Evolutionary conservation across 1,139 yeast genomes (phyloP), one percentile per base, ranked within the genome.

Genomic region (Debaryomyces udenii): DNA sequence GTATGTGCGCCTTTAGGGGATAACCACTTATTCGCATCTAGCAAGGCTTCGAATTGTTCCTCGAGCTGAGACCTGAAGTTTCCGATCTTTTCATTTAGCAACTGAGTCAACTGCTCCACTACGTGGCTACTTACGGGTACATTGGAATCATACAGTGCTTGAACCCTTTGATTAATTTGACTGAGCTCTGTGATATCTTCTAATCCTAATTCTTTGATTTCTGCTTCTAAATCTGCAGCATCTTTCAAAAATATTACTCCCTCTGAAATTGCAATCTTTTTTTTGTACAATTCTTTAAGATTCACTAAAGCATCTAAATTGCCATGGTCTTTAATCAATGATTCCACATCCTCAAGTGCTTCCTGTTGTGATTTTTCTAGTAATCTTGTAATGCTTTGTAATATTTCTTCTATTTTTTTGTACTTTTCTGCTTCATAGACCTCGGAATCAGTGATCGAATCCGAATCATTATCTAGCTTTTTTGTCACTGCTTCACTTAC

Each of bases 21-120:
- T 22, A 62, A 45, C 65, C 66, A 61, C 11, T 51, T 42, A 11
- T 43, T 43, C 2, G 41, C 38, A 3, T 37, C 37, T 9, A 43
- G 23, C 14, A 28, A 11, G 1, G 13, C 9, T 13, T 4, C 20
- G 11, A 43, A 37, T 3, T 26, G n/a, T 3, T 22, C 22, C 13
- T 41, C 39, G 16, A 26, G 22, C 4, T 37, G n/a, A 15, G 2
- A 17, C 24, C 31, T 33, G n/a, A 40, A 27, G 3, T 17, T 4
- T 13, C 24, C 14, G 18, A 39, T 32, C 31, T 29, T 39, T 9
- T 35, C 7, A 20, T 35, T 30, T 22, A 40, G 20, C 7, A 15
- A 10, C 3, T 18, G 20, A 3, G 30, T 14, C n/a, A 38, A 33
- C 9, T 16, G 20, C 3, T 7, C 3, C n/a, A 38, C 17, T n/a